Conservation (phyloP, 2,329 filamentous ascomycete species). For the Trichoderma simmonsii region DNA sequence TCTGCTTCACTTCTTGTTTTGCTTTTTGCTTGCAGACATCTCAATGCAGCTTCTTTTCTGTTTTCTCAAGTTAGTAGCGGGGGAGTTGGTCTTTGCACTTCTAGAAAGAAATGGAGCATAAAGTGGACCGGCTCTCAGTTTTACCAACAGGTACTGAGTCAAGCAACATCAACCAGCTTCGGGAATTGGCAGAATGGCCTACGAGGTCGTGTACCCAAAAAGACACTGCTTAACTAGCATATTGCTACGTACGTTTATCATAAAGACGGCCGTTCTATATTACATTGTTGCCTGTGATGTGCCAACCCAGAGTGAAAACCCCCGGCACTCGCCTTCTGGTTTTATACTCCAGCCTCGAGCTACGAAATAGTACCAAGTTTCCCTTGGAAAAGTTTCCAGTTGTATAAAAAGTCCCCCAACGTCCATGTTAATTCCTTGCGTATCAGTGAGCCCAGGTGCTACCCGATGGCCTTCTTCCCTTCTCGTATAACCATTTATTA, state of each 20-base stretch:
- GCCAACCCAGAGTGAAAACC: neutral
- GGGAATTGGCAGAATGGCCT: neutral
- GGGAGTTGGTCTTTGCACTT: neutral
- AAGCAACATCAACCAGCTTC: neutral
- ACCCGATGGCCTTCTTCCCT: conserved; percentile 58
- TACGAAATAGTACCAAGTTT: neutral
- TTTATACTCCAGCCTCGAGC: conserved; percentile 15
- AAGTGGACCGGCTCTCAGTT: neutral
- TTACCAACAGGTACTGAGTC: neutral
- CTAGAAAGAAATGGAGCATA: neutral
- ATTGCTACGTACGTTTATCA: conserved; percentile 16
- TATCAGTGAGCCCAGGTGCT: conserved; percentile 39
- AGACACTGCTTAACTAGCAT: conserved; percentile 6
- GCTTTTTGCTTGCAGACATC: neutral
- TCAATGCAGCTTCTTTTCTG: neutral
- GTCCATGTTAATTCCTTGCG: neutral
- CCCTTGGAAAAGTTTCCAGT: conserved; percentile 4
- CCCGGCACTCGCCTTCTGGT: conserved; percentile 1
- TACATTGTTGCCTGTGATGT: neutral
- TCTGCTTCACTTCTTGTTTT: neutral
- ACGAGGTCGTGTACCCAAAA: neutral
- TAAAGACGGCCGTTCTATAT: neutral
- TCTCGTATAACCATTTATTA: conserved; percentile 94
- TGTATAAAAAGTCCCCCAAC: neutral
- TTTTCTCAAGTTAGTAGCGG: neutral